Evolutionary conservation across 2,329 filamentous ascomycete genomes (phyloP), one percentile per base, ranked within the genome.

Genomic region (Scedosporium aurantiacum): DNA sequence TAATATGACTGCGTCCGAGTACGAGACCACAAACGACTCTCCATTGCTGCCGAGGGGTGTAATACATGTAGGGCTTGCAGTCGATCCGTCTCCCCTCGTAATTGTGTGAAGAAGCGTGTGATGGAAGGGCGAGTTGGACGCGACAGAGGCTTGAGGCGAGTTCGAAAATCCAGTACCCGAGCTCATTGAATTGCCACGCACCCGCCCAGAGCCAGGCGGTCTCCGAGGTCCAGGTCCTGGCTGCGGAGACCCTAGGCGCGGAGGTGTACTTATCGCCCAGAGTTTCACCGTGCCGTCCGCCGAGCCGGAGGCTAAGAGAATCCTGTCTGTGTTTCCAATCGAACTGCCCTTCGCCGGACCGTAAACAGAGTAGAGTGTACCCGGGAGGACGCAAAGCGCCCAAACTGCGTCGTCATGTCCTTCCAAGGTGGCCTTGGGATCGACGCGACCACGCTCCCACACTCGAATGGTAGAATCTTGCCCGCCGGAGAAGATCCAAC

Each of bases 401-500:
- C 94, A 99, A 4, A 99, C 91, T 3, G 92, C 91, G 77, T 99
- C 94, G 0, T 89, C 96, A 70, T 97, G 94, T 0, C 92, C 93
- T 66, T 97, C 91, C 3, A 99, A 79, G 0, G 91, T 96, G 2
- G 91, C 91, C 74, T 97, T 97, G 6, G 94, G 91, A 70, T 97
- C 94, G 37, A 99, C 91, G 56, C 93, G 82, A 28, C 93, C 93
- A 58, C 92, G 85, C 73, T 99, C 93, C 94, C 94, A 99, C 0
- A 99, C 91, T 32, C 92, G 85, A 43, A 99, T 86, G 5, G 91
- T 96, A 18, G 90, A 86, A 73, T 99, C 94, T 72, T 97, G 91
- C 3, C 94, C 94, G 63, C 94, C 94, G 4, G 93, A 97, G 74
- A 99, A 99, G 66, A 99, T 92, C 94, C 94, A 99, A 28, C 94